A percentile compares a stretch with the other conserved stretches of the same genome.
Conservation (phyloP, 2,329 filamentous ascomycete species). For the Fusarium chuoi region DNA sequence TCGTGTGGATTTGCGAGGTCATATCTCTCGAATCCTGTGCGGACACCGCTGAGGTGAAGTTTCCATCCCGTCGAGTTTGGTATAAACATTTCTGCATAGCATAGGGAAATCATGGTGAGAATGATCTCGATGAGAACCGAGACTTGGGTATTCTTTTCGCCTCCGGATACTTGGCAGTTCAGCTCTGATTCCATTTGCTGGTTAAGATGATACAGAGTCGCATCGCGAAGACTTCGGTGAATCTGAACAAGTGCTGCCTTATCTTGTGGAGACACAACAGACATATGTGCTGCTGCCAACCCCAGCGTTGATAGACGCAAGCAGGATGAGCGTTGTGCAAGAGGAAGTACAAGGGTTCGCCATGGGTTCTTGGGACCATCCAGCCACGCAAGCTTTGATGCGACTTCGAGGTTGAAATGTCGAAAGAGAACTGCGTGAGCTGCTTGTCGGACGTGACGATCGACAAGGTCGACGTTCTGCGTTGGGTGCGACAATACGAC, state of each 20-base stretch:
- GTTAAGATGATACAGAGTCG: background rate
- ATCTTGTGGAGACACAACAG: background rate
- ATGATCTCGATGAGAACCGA: background rate
- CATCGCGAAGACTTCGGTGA: background rate
- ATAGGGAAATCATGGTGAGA: background rate
- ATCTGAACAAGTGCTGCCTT: background rate
- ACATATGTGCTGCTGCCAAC: constrained; percentile 1
- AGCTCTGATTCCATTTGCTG: background rate
- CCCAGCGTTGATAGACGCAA: background rate
- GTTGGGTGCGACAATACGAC: background rate
- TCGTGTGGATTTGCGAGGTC: background rate
- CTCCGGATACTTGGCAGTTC: background rate
- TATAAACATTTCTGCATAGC: constrained; percentile 1
- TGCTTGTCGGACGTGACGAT: background rate
- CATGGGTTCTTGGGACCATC: background rate
- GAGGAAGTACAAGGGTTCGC: background rate
- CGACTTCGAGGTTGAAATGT: background rate
- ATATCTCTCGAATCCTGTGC: background rate
- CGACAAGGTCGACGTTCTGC: background rate
- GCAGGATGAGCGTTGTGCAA: background rate
- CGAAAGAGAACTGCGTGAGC: background rate
- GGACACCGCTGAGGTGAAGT: background rate
- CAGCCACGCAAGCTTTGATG: background rate
- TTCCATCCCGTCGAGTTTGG: background rate
- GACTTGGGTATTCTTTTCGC: background rate